Percentiles rank a stretch among this genome's conserved stretches.
Evolutionary conservation across 169 alveolate species (phyloP).

Genomic region (Cryptosporidium bovis): DNA sequence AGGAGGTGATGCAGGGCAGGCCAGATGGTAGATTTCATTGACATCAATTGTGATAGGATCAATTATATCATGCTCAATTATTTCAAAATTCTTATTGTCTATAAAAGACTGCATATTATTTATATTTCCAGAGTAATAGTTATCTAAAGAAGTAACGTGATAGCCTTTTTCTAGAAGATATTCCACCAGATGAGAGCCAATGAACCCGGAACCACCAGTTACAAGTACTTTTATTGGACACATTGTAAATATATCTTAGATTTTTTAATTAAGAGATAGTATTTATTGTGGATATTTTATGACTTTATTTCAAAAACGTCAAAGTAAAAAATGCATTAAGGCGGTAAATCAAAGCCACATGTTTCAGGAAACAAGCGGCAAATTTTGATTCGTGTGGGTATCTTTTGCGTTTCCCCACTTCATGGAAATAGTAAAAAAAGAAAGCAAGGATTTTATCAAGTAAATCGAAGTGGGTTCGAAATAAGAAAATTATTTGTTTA

Average conservation of each 20-base stretch:
- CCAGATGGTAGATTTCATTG: constrained; percentile 82
- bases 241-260: neutral
- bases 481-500: neutral
- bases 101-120: constrained; percentile 74
- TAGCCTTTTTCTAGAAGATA: constrained; percentile 80
- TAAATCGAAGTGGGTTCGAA: neutral
- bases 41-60: constrained; percentile 77
- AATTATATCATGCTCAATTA: constrained; percentile 79
- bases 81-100: constrained; percentile 78
- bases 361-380: too few species aligned
- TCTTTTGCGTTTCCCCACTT: constrained; percentile 62
- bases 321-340: too few species aligned
- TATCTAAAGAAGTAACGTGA: constrained; percentile 80
- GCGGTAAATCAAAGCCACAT: too few species aligned
- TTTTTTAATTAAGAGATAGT: too few species aligned
- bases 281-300: too few species aligned
- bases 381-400: too few species aligned
- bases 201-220: constrained; percentile 85
- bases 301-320: too few species aligned
- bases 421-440: constrained; percentile 4
- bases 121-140: constrained; percentile 79
- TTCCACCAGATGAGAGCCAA: constrained; percentile 81
- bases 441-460: constrained; percentile 16
- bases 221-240: constrained; percentile 65
- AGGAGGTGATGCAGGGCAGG: constrained; percentile 85